Evolutionary conservation across 257 asterid species (phyloP).

Genomic region (Solanum peruvianum): DNA sequence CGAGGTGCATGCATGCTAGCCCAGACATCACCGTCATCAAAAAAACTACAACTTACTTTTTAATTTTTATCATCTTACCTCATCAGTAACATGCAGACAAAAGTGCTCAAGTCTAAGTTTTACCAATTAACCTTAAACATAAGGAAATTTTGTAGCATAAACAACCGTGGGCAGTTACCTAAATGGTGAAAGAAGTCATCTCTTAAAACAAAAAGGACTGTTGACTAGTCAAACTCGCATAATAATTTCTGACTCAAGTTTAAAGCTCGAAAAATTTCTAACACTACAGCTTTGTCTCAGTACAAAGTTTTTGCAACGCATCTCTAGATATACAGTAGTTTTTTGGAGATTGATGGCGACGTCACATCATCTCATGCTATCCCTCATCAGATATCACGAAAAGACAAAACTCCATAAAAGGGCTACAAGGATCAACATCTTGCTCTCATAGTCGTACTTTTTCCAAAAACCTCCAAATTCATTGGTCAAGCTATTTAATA

Average conservation of each 20-base stretch:
- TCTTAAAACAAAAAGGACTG: not conserved
- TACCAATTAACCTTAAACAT: not conserved
- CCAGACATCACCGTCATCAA: not conserved
- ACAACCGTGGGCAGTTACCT: not conserved
- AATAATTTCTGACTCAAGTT: not conserved
- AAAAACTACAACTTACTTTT: not conserved
- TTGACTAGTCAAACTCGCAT: not conserved
- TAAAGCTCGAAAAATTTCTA: not conserved
- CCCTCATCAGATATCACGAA: not conserved
- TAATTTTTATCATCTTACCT: not conserved
- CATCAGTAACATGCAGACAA: not conserved
- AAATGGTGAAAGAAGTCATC: not conserved
- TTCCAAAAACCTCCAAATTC: not conserved
- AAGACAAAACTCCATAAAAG: not conserved
- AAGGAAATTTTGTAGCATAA: not conserved
- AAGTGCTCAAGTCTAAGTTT: not conserved
- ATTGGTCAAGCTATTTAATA: not conserved
- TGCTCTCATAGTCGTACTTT: not conserved
- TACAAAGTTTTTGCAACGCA: not conserved
- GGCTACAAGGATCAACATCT: not conserved
- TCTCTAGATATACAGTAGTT: not conserved
- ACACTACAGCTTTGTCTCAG: not conserved
- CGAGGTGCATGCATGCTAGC: not conserved
- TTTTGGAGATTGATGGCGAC: not conserved
- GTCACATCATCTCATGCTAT: not conserved